A percentile compares a stretch with the other conserved stretches of the same genome.
Conservation (phyloP, 345 rosid genomes). For the Kandelia obovata region DNA sequence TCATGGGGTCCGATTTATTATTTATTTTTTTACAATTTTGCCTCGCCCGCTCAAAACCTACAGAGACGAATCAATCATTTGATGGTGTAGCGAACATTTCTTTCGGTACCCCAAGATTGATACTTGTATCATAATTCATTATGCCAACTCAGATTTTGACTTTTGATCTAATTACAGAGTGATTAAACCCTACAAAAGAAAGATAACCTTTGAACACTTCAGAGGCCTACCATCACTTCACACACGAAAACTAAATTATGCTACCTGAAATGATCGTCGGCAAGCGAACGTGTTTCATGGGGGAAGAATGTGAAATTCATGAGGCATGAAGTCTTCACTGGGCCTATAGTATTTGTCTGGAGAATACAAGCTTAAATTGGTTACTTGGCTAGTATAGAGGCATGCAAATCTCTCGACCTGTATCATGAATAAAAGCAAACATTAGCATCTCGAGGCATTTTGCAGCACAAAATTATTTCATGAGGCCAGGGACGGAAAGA, state of each 20-base stretch:
- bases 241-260: not conserved
- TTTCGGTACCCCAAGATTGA: too few species aligned
- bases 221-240: too few species aligned
- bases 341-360: constrained; percentile 93
- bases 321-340: constrained; percentile 93
- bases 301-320: constrained; percentile 74
- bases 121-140: too few species aligned
- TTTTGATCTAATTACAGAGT: not conserved
- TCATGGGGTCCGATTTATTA: too few species aligned
- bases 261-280: not conserved
- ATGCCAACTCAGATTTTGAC: too few species aligned
- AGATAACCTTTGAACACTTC: too few species aligned
- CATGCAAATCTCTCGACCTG: constrained; percentile 99
- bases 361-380: constrained; percentile 83
- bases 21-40: too few species aligned
- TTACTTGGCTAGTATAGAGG: constrained; percentile 89
- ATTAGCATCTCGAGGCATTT: not conserved
- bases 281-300: constrained; percentile 23
- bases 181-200: too few species aligned
- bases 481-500: not conserved
- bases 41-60: too few species aligned
- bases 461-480: not conserved
- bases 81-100: too few species aligned
- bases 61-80: too few species aligned
- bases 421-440: not conserved